Percentiles rank a stretch among this genome's conserved stretches.
Evolutionary conservation across 75 land plant species (phyloP).

Genomic region (Sequoiadendron giganteum): DNA sequence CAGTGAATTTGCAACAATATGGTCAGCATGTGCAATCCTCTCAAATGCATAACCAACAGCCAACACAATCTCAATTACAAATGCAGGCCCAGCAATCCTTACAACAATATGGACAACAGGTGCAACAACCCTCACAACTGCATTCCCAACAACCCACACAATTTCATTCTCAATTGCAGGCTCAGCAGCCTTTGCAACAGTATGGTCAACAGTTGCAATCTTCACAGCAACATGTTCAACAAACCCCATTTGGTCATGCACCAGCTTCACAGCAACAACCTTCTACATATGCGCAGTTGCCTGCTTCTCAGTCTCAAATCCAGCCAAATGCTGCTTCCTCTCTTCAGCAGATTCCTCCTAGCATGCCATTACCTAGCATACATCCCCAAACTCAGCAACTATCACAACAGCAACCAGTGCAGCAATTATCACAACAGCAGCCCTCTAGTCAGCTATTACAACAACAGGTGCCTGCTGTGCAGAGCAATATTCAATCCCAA

Average conservation of each 20-base stretch:
- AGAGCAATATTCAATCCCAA: constrained; percentile 1
- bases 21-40: constrained; percentile 31
- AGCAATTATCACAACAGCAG: constrained; percentile 18
- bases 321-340: constrained; percentile 32
- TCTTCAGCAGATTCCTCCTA: constrained; percentile 23
- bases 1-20: constrained; percentile 20
- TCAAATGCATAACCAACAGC: constrained; percentile 19
- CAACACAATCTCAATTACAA: constrained; percentile 26
- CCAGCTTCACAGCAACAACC: constrained; percentile 28
- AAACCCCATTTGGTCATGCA: constrained; percentile 27
- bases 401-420: constrained; percentile 23
- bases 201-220: constrained; percentile 37
- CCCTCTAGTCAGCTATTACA: constrained; percentile 9
- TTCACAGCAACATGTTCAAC: constrained; percentile 24
- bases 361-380: constrained; percentile 14
- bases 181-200: constrained; percentile 17
- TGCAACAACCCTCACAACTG: constrained; percentile 35
- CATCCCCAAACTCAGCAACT: constrained; percentile 25
- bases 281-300: constrained; percentile 26
- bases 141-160: constrained; percentile 24
- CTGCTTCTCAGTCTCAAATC: constrained; percentile 31
- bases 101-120: constrained; percentile 23
- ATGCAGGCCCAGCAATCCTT: constrained; percentile 27
- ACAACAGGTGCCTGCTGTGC: constrained; percentile 5
- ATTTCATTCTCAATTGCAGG: constrained; percentile 33